Percentiles rank a stretch among this genome's conserved stretches.
phyloP scores from a whole-genome alignment of 1,139 yeast species.

The Debaryomyces subglobosus region DNA sequence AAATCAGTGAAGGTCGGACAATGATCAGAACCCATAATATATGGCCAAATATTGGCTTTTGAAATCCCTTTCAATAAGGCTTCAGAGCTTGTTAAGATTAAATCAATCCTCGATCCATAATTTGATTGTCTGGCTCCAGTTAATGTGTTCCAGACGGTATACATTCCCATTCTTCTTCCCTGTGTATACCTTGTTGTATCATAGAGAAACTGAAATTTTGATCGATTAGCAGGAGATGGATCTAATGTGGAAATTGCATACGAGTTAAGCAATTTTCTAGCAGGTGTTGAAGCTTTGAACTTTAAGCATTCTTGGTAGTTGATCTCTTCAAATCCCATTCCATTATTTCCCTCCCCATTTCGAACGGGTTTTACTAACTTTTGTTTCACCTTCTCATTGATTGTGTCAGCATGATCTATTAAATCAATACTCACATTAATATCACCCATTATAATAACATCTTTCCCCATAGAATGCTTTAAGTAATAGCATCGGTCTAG shows the following conservation, averaged over 20 bases:
- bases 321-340: slow-evolving; percentile 41
- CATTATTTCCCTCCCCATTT: slow-evolving; percentile 19
- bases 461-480: slow-evolving; percentile 50
- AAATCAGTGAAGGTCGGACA: slow-evolving; percentile 87
- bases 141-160: slow-evolving; percentile 91
- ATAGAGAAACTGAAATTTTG: slow-evolving; percentile 38
- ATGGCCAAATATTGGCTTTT: slow-evolving; percentile 68
- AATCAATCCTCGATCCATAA: slow-evolving; percentile 87
- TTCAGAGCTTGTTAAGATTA: slow-evolving; percentile 55
- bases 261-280: slow-evolving; percentile 48
- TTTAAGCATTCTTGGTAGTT: slow-evolving; percentile 41
- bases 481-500: slow-evolving; percentile 64
- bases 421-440: slow-evolving; percentile 78
- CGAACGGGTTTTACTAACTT: slow-evolving; percentile 22
- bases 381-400: slow-evolving; percentile 45
- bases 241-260: slow-evolving; percentile 26
- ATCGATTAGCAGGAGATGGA: not conserved
- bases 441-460: slow-evolving; percentile 84
- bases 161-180: slow-evolving; percentile 64
- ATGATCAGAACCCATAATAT: slow-evolving; percentile 85
- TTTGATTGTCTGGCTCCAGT: slow-evolving; percentile 80
- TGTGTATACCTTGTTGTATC: slow-evolving; percentile 69
- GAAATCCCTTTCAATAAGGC: slow-evolving; percentile 34
- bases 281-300: slow-evolving; percentile 46
- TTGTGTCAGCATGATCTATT: slow-evolving; percentile 78